These are phyloP conservation scores for Aspergillus kassunensis DNA, from an alignment of 495 filamentous ascomycete species.

Conservation along the genomic window DNA sequence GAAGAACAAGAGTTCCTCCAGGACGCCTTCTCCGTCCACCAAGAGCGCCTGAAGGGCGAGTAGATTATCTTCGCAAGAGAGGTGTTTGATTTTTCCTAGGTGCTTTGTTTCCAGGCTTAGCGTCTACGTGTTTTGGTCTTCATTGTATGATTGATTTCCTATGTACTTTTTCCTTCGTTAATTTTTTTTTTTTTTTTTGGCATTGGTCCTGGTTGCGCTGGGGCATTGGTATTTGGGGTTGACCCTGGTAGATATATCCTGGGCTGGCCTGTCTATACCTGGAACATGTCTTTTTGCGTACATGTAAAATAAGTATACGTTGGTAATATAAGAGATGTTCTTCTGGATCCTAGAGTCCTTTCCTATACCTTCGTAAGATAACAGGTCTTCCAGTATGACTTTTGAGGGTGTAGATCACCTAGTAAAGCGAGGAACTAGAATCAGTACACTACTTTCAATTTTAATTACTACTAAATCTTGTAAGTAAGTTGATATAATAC, in stretches of 20 bases:
- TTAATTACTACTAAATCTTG: too few relatives aligned
- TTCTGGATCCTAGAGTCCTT: not conserved
- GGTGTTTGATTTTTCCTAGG: slow-evolving; percentile 20
- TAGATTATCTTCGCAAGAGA: slow-evolving; percentile 23
- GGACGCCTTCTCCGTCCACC: slow-evolving; percentile 62
- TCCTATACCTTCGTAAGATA: too few relatives aligned
- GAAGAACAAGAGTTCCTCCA: slow-evolving; percentile 90
- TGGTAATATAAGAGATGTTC: slow-evolving; percentile 16
- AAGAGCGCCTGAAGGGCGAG: slow-evolving; percentile 56
- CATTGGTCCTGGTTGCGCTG: slow-evolving; percentile 28
- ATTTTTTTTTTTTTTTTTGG: slow-evolving; percentile 21
- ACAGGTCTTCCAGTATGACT: too few relatives aligned
- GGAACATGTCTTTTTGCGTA: slow-evolving; percentile 17
- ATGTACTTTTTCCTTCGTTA: slow-evolving; percentile 21
- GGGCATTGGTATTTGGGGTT: slow-evolving; percentile 17
- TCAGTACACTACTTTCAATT: too few relatives aligned
- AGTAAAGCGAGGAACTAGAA: too few relatives aligned
- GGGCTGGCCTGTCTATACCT: slow-evolving; percentile 23
- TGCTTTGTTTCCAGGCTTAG: slow-evolving; percentile 29
- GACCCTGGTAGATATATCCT: slow-evolving; percentile 12
- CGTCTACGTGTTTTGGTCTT: slow-evolving; percentile 25
- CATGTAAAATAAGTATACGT: slow-evolving; percentile 25
- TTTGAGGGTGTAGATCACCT: too few relatives aligned
- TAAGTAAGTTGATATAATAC: too few relatives aligned
- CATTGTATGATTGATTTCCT: slow-evolving; percentile 32